Conservation (phyloP, 345 rosid genomes). For the Iberis pinnata region DNA sequence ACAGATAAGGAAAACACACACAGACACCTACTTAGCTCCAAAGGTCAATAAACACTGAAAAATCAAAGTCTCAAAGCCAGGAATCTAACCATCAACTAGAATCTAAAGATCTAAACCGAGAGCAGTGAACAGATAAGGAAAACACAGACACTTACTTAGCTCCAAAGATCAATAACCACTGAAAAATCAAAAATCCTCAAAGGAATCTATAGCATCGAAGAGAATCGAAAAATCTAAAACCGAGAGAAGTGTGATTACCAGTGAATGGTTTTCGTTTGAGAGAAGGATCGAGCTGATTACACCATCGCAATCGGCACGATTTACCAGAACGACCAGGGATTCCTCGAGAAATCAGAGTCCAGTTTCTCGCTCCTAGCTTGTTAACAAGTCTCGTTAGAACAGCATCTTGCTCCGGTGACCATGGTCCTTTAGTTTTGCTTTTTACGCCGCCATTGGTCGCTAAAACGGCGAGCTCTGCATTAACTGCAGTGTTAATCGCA, state of each 20-base stretch:
- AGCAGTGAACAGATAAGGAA: no score
- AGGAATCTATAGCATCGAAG: no score
- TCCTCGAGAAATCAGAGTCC: slow-evolving; percentile 67
- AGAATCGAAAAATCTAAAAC: no score
- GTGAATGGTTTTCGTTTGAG: slow-evolving; percentile 67
- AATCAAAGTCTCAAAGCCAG: no score
- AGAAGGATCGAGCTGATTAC: slow-evolving; percentile 71
- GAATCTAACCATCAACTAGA: no score
- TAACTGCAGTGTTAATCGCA: slow-evolving; percentile 11
- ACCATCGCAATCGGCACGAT: slow-evolving; percentile 79
- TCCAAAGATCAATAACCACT: no score
- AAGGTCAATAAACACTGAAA: no score
- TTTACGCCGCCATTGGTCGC: slow-evolving; percentile 15
- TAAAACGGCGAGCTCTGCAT: slow-evolving; percentile 18
- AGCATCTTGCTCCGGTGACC: slow-evolving; percentile 67
- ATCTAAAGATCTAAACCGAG: no score
- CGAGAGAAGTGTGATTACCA: no score
- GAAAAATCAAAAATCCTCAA: background rate
- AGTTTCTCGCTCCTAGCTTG: slow-evolving; percentile 58
- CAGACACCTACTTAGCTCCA: no score
- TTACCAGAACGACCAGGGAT: slow-evolving; percentile 72
- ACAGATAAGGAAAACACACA: no score
- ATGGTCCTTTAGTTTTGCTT: slow-evolving; percentile 49
- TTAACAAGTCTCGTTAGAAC: slow-evolving; percentile 47
- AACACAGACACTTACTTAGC: no score